A percentile compares a stretch with the other conserved stretches of the same genome.
phyloP scores from a whole-genome alignment of 1,284 basidiomycete species.

The Irpex sp. region DNA sequence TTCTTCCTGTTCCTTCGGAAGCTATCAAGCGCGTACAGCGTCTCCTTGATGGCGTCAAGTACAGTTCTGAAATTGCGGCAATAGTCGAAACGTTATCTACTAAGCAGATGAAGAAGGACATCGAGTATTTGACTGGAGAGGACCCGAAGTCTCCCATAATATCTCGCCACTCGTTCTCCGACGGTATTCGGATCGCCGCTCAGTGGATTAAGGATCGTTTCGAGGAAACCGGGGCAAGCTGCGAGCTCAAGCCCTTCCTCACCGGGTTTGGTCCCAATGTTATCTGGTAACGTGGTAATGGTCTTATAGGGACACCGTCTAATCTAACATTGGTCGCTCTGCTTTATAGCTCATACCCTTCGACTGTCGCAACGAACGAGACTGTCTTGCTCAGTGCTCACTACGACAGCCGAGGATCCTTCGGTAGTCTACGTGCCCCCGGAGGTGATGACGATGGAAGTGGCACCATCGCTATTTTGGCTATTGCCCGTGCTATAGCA shows the following conservation, averaged over 20 bases:
- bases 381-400: constrained; percentile 77
- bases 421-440: constrained; percentile 72
- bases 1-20: constrained; percentile 48
- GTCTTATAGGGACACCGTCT: not conserved
- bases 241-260: constrained; percentile 64
- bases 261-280: constrained; percentile 80
- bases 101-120: constrained; percentile 61
- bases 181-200: constrained; percentile 67
- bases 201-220: constrained; percentile 72
- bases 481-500: constrained; percentile 70
- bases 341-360: constrained; percentile 47
- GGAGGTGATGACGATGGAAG: constrained; percentile 81
- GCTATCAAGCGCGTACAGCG: constrained; percentile 46
- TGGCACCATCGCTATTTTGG: constrained; percentile 72
- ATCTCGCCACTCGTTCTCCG: constrained; percentile 75
- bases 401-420: constrained; percentile 85
- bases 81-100: constrained; percentile 64
- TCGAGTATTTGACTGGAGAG: constrained; percentile 83
- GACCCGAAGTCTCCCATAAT: constrained; percentile 60
- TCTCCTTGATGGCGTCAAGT: constrained; percentile 48
- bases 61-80: constrained; percentile 56
- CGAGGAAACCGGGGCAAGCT: constrained; percentile 70
- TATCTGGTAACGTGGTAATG: constrained; percentile 54
- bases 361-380: constrained; percentile 47
- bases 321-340: not conserved